A percentile compares a stretch with the other conserved stretches of the same genome.
Conservation (phyloP, 2,329 filamentous ascomycete genomes). For the Exophiala sideris region DNA sequence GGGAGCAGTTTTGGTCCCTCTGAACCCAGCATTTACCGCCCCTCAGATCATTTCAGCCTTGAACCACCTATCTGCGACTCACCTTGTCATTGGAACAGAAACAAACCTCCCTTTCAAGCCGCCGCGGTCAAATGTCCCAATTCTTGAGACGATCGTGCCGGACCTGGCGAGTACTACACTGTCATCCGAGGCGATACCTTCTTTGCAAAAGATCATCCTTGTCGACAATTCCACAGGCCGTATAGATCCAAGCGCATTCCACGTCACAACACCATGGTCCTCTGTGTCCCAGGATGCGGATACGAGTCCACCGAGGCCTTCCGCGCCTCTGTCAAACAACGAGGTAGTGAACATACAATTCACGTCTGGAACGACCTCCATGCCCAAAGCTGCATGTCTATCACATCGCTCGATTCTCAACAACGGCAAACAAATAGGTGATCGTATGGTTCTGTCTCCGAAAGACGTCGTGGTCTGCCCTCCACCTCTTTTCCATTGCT, state of each 20-base stretch:
- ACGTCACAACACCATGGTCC: conserved; percentile 47
- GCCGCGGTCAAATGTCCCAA: conserved; percentile 57
- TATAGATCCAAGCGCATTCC: conserved; percentile 44
- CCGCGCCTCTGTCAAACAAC: conserved; percentile 33
- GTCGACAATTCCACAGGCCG: conserved; percentile 70
- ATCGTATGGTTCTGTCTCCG: conserved; percentile 75
- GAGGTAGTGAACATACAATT: conserved; percentile 96
- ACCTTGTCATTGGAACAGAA: conserved; percentile 81
- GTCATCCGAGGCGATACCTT: conserved; percentile 61
- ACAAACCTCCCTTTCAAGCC: conserved; percentile 71
- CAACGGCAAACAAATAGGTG: conserved; percentile 80
- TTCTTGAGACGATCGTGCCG: conserved; percentile 54
- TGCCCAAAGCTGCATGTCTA: conserved; percentile 88
- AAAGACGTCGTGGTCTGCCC: conserved; percentile 67
- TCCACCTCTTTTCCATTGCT: conserved; percentile 65
- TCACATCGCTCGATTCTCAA: conserved; percentile 85
- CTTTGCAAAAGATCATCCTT: conserved; percentile 67
- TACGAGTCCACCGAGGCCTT: conserved; percentile 42
- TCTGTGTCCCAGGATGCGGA: conserved; percentile 44
- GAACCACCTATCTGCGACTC: conserved; percentile 66
- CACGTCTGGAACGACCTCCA: conserved; percentile 89
- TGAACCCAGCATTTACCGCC: conserved; percentile 86
- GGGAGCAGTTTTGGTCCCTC: conserved; percentile 86
- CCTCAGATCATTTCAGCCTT: conserved; percentile 75
- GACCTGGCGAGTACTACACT: conserved; percentile 45